Evolutionary conservation across 2,329 filamentous ascomycete species (phyloP).

Genomic region (Macrophomina pseudophaseolina): DNA sequence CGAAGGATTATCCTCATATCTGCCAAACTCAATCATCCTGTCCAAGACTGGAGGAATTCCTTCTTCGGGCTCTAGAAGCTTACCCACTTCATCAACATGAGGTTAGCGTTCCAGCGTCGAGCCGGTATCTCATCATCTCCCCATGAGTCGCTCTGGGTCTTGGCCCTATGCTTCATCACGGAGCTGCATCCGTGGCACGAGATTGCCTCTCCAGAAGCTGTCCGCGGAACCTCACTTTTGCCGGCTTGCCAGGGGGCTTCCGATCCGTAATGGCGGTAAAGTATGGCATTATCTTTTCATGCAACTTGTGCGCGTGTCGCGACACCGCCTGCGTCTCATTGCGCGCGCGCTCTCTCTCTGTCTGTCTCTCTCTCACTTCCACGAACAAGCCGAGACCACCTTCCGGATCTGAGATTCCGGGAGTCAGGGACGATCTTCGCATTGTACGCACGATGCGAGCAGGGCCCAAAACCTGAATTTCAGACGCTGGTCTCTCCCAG

Average conservation of each 20-base stretch:
- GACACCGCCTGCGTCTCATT: conserved; percentile 4
- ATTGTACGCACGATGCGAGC: not conserved
- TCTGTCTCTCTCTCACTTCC: not conserved
- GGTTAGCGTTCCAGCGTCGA: not conserved
- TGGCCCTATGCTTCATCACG: not conserved
- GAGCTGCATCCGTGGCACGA: conserved; percentile 6
- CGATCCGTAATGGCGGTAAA: not conserved
- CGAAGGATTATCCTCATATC: conserved; percentile 4
- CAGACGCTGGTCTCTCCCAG: not conserved
- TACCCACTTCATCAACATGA: conserved; percentile 13
- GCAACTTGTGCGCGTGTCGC: not conserved
- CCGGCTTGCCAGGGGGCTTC: not conserved
- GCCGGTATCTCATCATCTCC: conserved; percentile 11
- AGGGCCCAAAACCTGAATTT: conserved; percentile 20
- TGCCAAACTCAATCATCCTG: not conserved
- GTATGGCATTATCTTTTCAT: not conserved
- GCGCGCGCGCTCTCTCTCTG: too few species aligned
- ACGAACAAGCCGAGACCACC: conserved; percentile 5
- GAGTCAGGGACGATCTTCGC: conserved; percentile 1
- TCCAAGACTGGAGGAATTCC: not conserved
- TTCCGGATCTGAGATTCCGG: conserved; percentile 18
- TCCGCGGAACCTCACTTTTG: not conserved
- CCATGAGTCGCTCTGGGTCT: not conserved
- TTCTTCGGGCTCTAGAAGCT: conserved; percentile 8
- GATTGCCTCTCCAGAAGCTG: not conserved